Evolutionary conservation across 1,284 basidiomycete species (phyloP).

Genomic region (Cryptococcus sp.): DNA sequence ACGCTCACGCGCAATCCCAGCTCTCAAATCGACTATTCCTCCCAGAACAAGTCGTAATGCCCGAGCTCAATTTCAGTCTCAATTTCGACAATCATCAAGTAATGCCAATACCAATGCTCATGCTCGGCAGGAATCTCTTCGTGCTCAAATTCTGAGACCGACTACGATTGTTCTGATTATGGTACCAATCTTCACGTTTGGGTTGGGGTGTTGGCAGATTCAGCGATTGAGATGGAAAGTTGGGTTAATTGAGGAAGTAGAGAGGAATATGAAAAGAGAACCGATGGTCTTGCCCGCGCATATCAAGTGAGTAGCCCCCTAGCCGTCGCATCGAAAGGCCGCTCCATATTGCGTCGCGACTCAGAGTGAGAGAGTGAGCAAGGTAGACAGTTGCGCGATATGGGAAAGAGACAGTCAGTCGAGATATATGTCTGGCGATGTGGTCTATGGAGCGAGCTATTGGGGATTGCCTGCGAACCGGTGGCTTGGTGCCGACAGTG

Average conservation of each 20-base stretch:
- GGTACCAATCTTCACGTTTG: constrained; percentile 86
- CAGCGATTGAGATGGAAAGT: constrained; percentile 93
- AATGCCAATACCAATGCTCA: background rate
- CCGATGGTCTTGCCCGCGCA: constrained; percentile 74
- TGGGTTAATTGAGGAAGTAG: constrained; percentile 85
- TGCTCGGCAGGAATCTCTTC: background rate
- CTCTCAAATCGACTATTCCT: background rate
- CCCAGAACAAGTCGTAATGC: too few relatives aligned
- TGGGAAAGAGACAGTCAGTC: too few relatives aligned
- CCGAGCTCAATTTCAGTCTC: background rate
- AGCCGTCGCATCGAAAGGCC: too few relatives aligned
- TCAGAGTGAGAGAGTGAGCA: too few relatives aligned
- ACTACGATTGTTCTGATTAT: constrained; percentile 74
- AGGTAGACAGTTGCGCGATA: too few relatives aligned
- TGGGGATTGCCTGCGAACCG: too few relatives aligned
- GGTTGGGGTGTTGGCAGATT: constrained; percentile 89
- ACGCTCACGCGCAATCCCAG: background rate
- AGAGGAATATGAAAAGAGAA: constrained; percentile 77
- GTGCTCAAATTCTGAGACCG: constrained; percentile 47
- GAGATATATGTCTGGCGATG: too few relatives aligned
- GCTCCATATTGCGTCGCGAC: too few relatives aligned
- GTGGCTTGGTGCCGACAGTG: too few relatives aligned
- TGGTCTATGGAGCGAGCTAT: too few relatives aligned
- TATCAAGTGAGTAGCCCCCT: constrained; percentile 69
- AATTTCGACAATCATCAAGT: background rate